phyloP scores from a whole-genome alignment of 306 rosid genomes.

The Boehmeria nivea region DNA sequence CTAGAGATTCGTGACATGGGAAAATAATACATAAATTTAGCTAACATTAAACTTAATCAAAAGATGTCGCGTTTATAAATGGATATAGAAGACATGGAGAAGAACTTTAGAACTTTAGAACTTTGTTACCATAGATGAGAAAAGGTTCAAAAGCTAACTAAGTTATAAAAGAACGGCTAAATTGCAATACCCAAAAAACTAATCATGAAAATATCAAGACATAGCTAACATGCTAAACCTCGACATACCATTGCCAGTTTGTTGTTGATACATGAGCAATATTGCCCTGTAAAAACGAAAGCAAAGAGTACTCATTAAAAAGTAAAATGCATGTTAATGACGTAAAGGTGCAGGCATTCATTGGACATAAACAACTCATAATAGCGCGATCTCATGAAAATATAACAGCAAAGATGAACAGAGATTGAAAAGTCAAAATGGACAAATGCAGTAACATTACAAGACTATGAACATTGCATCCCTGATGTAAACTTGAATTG shows the following conservation, averaged over 20 bases:
- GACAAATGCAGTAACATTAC: not conserved
- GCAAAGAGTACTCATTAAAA: constrained; percentile 27
- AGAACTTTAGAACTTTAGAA: too few species aligned
- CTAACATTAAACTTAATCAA: not conserved
- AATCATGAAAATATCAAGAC: not conserved
- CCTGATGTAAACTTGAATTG: too few species aligned
- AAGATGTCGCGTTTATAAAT: too few species aligned
- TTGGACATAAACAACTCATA: too few species aligned
- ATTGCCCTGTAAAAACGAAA: constrained; percentile 58
- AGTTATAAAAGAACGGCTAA: not conserved
- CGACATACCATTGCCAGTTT: constrained; percentile 79
- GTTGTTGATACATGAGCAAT: constrained; percentile 56
- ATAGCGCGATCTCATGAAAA: too few species aligned
- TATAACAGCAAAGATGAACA: not conserved
- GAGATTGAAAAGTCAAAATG: not conserved
- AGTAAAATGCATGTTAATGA: not conserved
- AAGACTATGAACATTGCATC: not conserved
- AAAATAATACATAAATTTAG: too few species aligned
- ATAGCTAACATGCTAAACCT: constrained; percentile 5
- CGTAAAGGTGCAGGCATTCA: too few species aligned
- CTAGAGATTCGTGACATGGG: not conserved
- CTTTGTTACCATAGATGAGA: too few species aligned
- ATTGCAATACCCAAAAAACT: not conserved
- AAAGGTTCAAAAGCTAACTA: not conserved
- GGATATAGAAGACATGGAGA: too few species aligned